Base-by-base conservation (phyloP, 306 rosid genomes). In the Acacia crassicarpa region DNA sequence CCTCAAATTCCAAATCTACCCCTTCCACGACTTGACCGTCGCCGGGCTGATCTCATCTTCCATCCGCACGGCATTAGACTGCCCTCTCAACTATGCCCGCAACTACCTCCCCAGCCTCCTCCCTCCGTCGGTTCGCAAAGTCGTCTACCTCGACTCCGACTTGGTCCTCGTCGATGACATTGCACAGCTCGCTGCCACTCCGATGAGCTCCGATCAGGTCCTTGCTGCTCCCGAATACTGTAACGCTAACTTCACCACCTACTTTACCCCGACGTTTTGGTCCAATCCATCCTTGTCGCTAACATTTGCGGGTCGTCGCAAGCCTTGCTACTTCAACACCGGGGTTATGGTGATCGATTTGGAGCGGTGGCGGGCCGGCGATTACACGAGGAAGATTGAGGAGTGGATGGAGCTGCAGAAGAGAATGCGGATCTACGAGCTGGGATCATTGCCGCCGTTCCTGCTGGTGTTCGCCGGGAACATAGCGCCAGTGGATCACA, bases 331-430 rank as follows among this genome's bases (percentile, higher is more conserved):
- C 84, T 95, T 95, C 84, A 95, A 93, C 89, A 95, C 99, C 6
- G 99, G 99, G 3, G 99, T 95, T 6, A 95, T 95, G 99, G 98
- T 95, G n/a, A 95, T 95, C 49, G 93, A 95, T 32, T 75, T 93
- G 20, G 83, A 75, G 49, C 82, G 90, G 46, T 95, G 99, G 99
- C 86, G 98, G 44, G 82, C n/a, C 7, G 97, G 97, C 19, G 97
- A 87, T 35, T 95, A 91, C 85, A 95, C 98, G 8, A 80, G 81
- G 13, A 83, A 82, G 91, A 95, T 95, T 45, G 87, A 90, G 41
- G 99, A 95, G 38, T 95, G 98, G 98, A 95, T 95, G 99, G 99
- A 95, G 85, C 91, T 95, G 8, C 99, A 95, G 86, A 95, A 95
- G 88, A 78, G 99, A 73, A 93, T 95, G 85, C 79, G 99, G 93